Conservation (phyloP, 306 rosid genomes). For the Leucaena leucocephala region DNA sequence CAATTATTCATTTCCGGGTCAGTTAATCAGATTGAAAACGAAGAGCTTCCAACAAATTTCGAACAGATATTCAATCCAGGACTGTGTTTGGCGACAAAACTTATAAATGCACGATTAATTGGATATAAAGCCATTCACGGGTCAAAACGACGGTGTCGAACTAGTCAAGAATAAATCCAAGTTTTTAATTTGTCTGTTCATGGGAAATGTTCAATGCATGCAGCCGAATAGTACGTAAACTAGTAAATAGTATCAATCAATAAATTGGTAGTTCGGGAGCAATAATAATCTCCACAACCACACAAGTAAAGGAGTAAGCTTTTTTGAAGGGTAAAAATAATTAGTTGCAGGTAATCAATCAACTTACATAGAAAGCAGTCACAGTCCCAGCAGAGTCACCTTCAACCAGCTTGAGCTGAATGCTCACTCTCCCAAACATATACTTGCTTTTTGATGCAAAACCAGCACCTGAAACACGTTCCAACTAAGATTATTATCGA, state of each 20-base stretch:
- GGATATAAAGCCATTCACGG: constrained; percentile 26
- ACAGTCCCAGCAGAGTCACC: constrained; percentile 99
- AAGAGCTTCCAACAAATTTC: background rate
- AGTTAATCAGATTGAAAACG: background rate
- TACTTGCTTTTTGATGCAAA: constrained; percentile 79
- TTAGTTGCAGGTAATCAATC: background rate
- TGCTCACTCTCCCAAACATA: constrained; percentile 82
- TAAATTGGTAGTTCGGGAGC: background rate
- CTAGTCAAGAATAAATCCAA: constrained; percentile 28
- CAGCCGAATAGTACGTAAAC: background rate
- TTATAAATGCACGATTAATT: constrained; percentile 44
- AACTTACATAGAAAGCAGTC: constrained; percentile 87
- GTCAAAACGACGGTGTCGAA: background rate
- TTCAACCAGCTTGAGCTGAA: constrained; percentile 81
- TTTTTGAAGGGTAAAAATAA: background rate
- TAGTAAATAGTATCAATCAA: too few species aligned
- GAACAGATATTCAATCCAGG: background rate
- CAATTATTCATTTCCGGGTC: background rate
- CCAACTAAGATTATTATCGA: background rate
- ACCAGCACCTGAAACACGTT: constrained; percentile 84
- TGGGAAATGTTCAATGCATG: constrained; percentile 29
- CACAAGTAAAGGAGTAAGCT: background rate
- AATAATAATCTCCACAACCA: constrained; percentile 9
- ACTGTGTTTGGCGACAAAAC: constrained; percentile 7
- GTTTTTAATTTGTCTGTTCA: constrained; percentile 25